phyloP scores from a whole-genome alignment of 108 stramenopile genomes.

The Cyclostephanos invisitatus region DNA sequence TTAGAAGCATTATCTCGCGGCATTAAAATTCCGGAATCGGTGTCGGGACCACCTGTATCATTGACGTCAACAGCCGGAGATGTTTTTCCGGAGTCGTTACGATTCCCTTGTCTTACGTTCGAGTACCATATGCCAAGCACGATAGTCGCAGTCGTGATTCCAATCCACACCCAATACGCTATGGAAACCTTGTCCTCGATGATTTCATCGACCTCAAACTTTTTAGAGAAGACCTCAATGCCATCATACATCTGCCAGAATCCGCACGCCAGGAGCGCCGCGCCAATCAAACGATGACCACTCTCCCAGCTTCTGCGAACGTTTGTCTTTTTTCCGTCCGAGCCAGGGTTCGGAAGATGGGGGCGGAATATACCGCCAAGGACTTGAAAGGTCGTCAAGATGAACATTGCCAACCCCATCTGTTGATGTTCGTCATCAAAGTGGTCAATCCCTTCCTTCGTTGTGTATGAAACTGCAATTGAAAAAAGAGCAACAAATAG shows the following conservation, averaged over 20 bases:
- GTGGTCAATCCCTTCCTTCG: slow-evolving; percentile 26
- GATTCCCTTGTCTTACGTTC: neutral
- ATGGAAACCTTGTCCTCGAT: slow-evolving; percentile 14
- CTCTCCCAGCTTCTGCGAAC: slow-evolving; percentile 32
- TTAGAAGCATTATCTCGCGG: too few relatives aligned
- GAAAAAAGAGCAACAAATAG: slow-evolving; percentile 35
- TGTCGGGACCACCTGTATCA: too few relatives aligned
- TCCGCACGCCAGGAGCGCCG: slow-evolving; percentile 24
- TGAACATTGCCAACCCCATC: slow-evolving; percentile 50
- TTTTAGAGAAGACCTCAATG: slow-evolving; percentile 20
- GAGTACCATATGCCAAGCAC: neutral
- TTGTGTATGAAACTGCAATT: slow-evolving; percentile 29
- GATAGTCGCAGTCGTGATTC: neutral
- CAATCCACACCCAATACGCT: slow-evolving; percentile 45
- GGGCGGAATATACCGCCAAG: slow-evolving; percentile 43
- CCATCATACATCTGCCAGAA: slow-evolving; percentile 46
- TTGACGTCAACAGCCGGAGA: neutral
- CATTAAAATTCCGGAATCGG: too few relatives aligned
- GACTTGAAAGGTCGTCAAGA: slow-evolving; percentile 42
- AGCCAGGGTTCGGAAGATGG: slow-evolving; percentile 26
- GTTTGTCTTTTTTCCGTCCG: slow-evolving; percentile 27
- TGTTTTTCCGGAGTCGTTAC: neutral
- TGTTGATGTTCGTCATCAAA: slow-evolving; percentile 28
- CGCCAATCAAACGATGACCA: slow-evolving; percentile 28
- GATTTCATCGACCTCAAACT: slow-evolving; percentile 18